A percentile compares a stretch with the other conserved stretches of the same genome.
Conservation (phyloP, 345 rosid species). For the Theobroma cacao region DNA sequence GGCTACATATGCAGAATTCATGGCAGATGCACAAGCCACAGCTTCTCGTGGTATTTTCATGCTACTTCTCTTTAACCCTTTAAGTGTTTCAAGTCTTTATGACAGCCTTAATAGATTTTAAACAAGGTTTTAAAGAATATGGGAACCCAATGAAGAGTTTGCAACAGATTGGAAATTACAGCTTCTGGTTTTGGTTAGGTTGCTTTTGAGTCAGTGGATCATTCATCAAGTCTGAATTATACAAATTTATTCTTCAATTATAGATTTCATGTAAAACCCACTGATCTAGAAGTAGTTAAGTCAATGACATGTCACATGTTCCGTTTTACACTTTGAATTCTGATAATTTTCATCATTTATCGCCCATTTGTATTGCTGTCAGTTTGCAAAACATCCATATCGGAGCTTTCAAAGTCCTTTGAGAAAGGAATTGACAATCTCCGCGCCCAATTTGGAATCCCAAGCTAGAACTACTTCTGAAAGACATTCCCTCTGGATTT, state of each 20-base stretch:
- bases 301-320: no score
- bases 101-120: no score
- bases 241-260: neutral
- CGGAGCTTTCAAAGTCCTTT: conserved; percentile 42
- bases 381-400: conserved; percentile 51
- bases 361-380: conserved; percentile 9
- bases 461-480: conserved; percentile 11
- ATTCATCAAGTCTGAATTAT: neutral
- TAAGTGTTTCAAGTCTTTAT: neutral
- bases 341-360: conserved; percentile 2
- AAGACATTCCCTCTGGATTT: neutral
- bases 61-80: neutral
- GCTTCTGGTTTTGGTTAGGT: neutral
- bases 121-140: no score
- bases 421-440: conserved; percentile 40
- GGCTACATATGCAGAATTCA: conserved; percentile 45
- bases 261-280: no score
- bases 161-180: neutral
- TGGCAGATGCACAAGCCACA: conserved; percentile 42
- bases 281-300: no score
- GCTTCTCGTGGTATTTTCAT: conserved; percentile 34
- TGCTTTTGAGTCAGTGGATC: neutral
- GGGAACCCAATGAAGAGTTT: neutral
- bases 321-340: neutral
- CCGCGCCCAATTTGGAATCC: conserved; percentile 36